Percentiles rank a stretch among this genome's conserved stretches.
Conservation (phyloP, 345 rosid species). For the Carallia pectinifolia region DNA sequence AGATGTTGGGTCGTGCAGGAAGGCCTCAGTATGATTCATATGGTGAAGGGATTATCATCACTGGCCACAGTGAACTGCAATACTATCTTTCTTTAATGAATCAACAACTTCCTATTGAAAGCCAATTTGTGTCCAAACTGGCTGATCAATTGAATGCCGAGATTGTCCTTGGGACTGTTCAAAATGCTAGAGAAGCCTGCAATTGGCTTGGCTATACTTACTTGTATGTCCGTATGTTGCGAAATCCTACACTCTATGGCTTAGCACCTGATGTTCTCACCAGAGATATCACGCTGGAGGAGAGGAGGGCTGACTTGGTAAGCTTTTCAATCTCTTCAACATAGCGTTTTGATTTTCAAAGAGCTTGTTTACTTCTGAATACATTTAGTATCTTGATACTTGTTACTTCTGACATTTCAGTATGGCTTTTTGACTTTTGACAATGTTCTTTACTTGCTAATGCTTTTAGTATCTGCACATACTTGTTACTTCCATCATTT, state of each 20-base stretch:
- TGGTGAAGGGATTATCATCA: slow-evolving; percentile 96
- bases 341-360: not conserved
- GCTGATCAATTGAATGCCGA: slow-evolving; percentile 99
- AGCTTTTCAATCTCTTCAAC: slow-evolving; percentile 9
- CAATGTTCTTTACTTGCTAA: too few species aligned
- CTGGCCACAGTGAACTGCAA: slow-evolving; percentile 85
- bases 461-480: too few species aligned
- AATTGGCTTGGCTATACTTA: slow-evolving; percentile 94
- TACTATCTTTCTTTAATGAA: slow-evolving; percentile 95
- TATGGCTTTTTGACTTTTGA: too few species aligned
- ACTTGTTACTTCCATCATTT: too few species aligned
- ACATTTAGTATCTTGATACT: not conserved
- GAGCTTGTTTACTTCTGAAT: not conserved
- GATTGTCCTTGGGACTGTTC: slow-evolving; percentile 95
- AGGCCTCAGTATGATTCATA: slow-evolving; percentile 90
- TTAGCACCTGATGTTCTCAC: slow-evolving; percentile 77
- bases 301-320: slow-evolving; percentile 98
- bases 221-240: slow-evolving; percentile 75
- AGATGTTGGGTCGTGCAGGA: slow-evolving; percentile 99
- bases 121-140: slow-evolving; percentile 87
- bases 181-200: slow-evolving; percentile 96
- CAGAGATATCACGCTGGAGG: slow-evolving; percentile 69
- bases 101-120: slow-evolving; percentile 96
- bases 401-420: not conserved
- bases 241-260: slow-evolving; percentile 88